Evolutionary conservation across 129 eudicot species (phyloP).

Genomic region (Solidago caesia): DNA sequence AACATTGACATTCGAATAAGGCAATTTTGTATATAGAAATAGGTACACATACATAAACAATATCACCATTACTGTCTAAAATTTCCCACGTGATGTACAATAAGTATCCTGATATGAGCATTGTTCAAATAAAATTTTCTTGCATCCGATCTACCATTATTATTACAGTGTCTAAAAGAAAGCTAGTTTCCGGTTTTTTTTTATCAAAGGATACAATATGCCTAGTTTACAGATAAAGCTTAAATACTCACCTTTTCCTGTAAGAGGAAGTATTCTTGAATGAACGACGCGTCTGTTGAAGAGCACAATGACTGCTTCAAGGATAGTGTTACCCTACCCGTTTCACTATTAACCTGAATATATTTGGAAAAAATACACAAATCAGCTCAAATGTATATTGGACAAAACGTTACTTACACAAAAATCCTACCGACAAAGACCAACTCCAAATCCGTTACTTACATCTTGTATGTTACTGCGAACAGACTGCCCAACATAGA

Average conservation of each 20-base stretch:
- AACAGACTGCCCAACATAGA: conserved; percentile 83
- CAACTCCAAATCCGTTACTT: conserved; percentile 26
- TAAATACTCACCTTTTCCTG: conserved; percentile 68
- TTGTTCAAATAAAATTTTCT: background rate
- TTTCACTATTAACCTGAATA: conserved; percentile 62
- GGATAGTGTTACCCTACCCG: conserved; percentile 70
- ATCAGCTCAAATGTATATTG: conserved; percentile 1
- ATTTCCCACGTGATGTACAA: background rate
- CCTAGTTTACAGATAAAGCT: background rate
- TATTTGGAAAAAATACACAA: background rate
- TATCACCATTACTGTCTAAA: background rate
- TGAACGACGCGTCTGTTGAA: conserved; percentile 78
- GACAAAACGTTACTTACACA: background rate
- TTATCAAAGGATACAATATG: background rate
- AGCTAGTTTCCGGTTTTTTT: background rate
- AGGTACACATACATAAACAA: conserved; percentile 4
- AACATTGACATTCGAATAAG: no score
- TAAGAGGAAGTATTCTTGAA: conserved; percentile 73
- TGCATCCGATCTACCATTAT: background rate
- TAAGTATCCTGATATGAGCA: background rate
- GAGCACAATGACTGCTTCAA: conserved; percentile 86
- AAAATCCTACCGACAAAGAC: conserved; percentile 1
- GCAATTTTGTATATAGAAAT: background rate
- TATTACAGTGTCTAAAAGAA: background rate
- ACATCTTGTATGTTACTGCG: conserved; percentile 82